Evolutionary conservation across 2,329 filamentous ascomycete genomes (phyloP).

Genomic region (Talaromyces marneffei): DNA sequence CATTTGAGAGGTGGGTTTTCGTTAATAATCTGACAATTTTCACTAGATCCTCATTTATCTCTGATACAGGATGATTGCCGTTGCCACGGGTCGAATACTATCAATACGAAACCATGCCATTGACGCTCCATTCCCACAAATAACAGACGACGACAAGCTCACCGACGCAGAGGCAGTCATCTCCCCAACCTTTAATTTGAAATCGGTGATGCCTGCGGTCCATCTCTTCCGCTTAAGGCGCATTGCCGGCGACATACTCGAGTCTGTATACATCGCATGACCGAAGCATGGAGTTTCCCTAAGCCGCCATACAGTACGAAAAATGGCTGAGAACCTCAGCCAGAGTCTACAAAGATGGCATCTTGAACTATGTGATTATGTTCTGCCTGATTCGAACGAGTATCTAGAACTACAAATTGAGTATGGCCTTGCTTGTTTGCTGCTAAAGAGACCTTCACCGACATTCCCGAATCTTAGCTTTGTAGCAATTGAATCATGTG

Average conservation of each 20-base stretch:
- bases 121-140: not conserved
- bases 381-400: not conserved
- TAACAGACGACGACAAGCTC: not conserved
- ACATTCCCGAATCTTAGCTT: not conserved
- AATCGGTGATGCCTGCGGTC: not conserved
- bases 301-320: not conserved
- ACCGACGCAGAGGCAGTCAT: not conserved
- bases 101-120: slow-evolving; percentile 1
- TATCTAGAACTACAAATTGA: not conserved
- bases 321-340: not conserved
- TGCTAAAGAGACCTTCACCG: not conserved
- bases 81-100: not conserved
- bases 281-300: not conserved
- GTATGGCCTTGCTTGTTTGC: not conserved
- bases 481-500: not conserved
- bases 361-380: not conserved
- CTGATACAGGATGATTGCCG: not conserved
- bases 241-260: not conserved
- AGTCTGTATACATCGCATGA: not conserved
- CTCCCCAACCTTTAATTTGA: not conserved
- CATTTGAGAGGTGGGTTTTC: not conserved
- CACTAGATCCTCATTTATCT: not conserved
- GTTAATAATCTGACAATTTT: not conserved
- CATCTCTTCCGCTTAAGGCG: not conserved
- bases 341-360: not conserved